Evolutionary conservation across 306 rosid genomes (phyloP).

Genomic region (Astragalus glycyphyllos): DNA sequence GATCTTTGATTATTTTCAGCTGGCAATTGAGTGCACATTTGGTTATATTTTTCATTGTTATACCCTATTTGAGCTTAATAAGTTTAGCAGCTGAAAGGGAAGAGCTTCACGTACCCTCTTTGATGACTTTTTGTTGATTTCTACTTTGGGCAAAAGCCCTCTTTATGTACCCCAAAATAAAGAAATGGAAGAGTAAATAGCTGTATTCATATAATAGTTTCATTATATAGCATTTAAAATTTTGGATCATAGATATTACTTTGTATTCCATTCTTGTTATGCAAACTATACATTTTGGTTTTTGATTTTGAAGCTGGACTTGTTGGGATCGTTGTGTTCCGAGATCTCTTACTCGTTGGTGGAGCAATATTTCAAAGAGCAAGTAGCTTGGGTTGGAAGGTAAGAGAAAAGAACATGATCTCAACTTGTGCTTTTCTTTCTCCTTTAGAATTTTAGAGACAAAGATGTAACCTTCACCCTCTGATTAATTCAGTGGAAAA

Average conservation of each 20-base stretch:
- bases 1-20: constrained; percentile 1
- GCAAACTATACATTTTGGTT: constrained; percentile 29
- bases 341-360: constrained; percentile 82
- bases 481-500: constrained; percentile 71
- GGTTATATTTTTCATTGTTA: constrained; percentile 5
- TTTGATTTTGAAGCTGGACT: constrained; percentile 75
- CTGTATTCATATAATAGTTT: constrained; percentile 10
- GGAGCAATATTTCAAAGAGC: constrained; percentile 85
- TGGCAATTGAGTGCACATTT: constrained; percentile 10
- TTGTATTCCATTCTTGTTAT: constrained; percentile 18
- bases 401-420: constrained; percentile 36
- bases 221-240: constrained; percentile 17
- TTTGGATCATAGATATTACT: not conserved
- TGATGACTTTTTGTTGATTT: no score
- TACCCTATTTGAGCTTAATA: constrained; percentile 23
- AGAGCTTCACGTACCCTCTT: no score
- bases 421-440: constrained; percentile 10
- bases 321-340: constrained; percentile 82
- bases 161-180: no score
- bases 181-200: not conserved
- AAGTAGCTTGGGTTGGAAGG: constrained; percentile 86
- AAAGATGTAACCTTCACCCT: constrained; percentile 35
- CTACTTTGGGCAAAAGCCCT: no score
- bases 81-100: constrained; percentile 6
- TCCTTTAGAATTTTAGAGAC: constrained; percentile 17